Evolutionary conservation across 306 rosid species (phyloP).

Genomic region (Cucumis cinereus): DNA sequence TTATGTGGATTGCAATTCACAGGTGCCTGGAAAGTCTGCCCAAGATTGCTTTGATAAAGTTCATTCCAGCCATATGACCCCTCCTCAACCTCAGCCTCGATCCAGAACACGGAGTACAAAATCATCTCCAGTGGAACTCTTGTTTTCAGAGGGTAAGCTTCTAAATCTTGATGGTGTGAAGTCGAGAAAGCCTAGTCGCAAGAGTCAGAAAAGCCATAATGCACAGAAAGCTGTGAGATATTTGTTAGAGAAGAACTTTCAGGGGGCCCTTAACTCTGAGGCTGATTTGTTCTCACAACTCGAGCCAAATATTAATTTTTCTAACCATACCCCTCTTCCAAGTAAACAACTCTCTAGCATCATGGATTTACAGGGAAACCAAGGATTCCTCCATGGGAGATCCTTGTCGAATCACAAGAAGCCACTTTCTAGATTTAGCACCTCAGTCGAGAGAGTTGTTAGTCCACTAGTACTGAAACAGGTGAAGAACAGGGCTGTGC

Average conservation of each 20-base stretch:
- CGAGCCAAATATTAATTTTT: constrained; percentile 33
- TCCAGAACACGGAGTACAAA: constrained; percentile 42
- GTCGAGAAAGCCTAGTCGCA: constrained; percentile 22
- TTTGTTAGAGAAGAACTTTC: constrained; percentile 24
- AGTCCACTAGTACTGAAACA: constrained; percentile 76
- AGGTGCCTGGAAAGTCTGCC: constrained; percentile 88
- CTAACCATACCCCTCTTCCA: not conserved
- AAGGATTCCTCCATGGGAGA: constrained; percentile 22
- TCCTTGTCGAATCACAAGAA: constrained; percentile 42
- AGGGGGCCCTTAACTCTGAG: constrained; percentile 24
- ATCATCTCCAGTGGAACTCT: constrained; percentile 28
- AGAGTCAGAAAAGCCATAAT: constrained; percentile 29
- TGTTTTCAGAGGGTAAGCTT: constrained; percentile 56
- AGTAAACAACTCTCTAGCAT: constrained; percentile 35
- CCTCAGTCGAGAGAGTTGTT: constrained; percentile 20
- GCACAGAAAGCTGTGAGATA: constrained; percentile 40
- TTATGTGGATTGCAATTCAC: constrained; percentile 16
- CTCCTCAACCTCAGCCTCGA: constrained; percentile 43
- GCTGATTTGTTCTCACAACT: constrained; percentile 72
- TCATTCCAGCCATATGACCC: constrained; percentile 45
- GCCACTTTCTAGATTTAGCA: constrained; percentile 41
- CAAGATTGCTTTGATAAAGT: constrained; percentile 86
- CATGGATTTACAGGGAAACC: constrained; percentile 25
- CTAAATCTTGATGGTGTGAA: constrained; percentile 29
- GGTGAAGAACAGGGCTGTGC: constrained; percentile 51